Conservation (phyloP, 2,329 filamentous ascomycete species). For the Epichloe brachyelytri region DNA sequence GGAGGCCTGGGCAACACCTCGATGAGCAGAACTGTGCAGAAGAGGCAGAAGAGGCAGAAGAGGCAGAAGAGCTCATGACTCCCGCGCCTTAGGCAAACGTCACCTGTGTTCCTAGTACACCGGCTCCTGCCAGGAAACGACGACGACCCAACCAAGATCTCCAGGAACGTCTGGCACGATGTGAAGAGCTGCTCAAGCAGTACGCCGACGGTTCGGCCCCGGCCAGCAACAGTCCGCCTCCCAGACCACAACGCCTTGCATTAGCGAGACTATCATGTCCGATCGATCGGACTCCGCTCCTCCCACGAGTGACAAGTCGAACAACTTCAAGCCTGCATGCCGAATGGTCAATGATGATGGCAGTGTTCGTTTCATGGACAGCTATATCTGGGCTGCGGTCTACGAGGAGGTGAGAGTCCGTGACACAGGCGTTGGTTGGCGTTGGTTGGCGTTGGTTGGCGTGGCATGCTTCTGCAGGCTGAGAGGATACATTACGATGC, state of each 20-base stretch:
- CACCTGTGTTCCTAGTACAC: constrained; percentile 45
- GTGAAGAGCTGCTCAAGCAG: constrained; percentile 44
- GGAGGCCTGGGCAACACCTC: background rate
- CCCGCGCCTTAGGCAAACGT: constrained; percentile 37
- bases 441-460: background rate
- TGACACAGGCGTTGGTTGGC: background rate
- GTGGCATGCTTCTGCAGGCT: background rate
- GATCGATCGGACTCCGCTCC: constrained; percentile 16
- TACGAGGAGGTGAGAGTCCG: constrained; percentile 40
- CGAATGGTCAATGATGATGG: constrained; percentile 44
- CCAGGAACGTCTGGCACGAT: constrained; percentile 45
- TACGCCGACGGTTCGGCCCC: constrained; percentile 32
- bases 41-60: background rate
- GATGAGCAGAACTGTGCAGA: background rate
- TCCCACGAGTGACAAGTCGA: constrained; percentile 15
- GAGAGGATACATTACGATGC: background rate
- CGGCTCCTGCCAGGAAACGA: constrained; percentile 46
- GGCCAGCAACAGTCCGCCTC: constrained; percentile 9
- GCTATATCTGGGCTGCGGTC: constrained; percentile 38
- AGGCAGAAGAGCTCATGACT: constrained; percentile 1
- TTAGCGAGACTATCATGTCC: constrained; percentile 9
- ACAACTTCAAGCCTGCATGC: constrained; percentile 32
- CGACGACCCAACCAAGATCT: constrained; percentile 48
- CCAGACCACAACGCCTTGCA: constrained; percentile 2
- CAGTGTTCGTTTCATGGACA: constrained; percentile 44